Percentiles rank a stretch among this genome's conserved stretches.
These are phyloP conservation scores for Coniella vitis DNA, from an alignment of 2,329 filamentous ascomycete species.

Conservation along the genomic window DNA sequence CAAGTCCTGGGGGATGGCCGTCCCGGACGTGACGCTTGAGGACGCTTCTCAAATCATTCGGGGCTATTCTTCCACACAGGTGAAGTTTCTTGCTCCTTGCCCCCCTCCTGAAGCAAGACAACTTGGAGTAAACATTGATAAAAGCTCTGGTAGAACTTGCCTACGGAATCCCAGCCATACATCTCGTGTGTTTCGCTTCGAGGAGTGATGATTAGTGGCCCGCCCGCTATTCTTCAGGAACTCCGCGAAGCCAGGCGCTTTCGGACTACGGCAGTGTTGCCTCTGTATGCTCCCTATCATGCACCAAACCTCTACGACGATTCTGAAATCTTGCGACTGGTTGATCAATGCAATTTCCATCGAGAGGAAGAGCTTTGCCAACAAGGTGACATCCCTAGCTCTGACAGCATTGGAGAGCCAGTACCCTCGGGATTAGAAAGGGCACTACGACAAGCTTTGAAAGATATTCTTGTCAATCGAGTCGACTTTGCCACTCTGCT, in stretches of 20 bases:
- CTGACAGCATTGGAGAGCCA: not conserved
- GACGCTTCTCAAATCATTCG: not conserved
- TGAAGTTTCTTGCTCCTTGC: too few species aligned
- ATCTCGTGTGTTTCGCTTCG: not conserved
- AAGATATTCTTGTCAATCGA: not conserved
- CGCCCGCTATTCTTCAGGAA: not conserved
- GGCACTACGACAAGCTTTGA: not conserved
- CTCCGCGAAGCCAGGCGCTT: not conserved
- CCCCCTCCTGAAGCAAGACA: too few species aligned
- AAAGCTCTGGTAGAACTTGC: not conserved
- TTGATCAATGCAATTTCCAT: not conserved
- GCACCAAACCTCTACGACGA: not conserved
- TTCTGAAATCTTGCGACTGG: not conserved
- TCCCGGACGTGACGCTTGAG: not conserved
- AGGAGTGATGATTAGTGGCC: not conserved
- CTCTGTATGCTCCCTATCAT: not conserved
- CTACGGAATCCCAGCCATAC: not conserved
- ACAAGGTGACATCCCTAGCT: not conserved
- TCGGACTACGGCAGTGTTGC: not conserved
- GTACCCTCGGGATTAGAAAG: not conserved
- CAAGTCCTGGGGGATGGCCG: not conserved
- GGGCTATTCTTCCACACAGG: not conserved
- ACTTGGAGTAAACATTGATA: too few species aligned
- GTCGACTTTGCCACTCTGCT: not conserved
- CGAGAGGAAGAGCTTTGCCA: not conserved